These are phyloP conservation scores for Sporodiniella umbellata DNA, from an alignment of 371 early-diverging fungal species.

Conservation along the genomic window DNA sequence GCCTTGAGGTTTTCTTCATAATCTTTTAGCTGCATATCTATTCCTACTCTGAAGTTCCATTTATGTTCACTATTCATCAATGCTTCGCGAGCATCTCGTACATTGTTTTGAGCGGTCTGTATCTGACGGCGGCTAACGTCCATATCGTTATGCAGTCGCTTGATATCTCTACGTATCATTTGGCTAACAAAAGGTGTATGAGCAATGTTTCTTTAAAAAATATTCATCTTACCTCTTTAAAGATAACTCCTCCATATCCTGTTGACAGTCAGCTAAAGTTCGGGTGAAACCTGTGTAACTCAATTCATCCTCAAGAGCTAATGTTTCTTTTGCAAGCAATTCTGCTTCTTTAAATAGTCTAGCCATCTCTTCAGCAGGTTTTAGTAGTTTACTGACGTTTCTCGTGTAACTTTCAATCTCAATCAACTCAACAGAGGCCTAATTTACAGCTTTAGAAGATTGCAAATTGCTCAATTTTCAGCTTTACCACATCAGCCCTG, in stretches of 20 bases:
- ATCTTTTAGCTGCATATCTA: constrained; percentile 15
- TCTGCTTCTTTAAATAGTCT: constrained; percentile 36
- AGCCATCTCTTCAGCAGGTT: constrained; percentile 37
- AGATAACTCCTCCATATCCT: constrained; percentile 52
- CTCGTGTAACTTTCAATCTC: constrained; percentile 12
- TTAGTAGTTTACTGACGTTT: constrained; percentile 13
- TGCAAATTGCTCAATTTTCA: not conserved
- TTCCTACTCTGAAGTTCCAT: constrained; percentile 7
- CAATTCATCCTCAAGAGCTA: constrained; percentile 55
- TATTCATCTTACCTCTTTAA: constrained; percentile 35
- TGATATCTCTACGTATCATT: constrained; percentile 44
- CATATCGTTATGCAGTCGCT: constrained; percentile 48
- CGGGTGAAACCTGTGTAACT: constrained; percentile 56
- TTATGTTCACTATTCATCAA: constrained; percentile 29
- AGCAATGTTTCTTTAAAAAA: not conserved
- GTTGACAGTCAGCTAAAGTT: constrained; percentile 66
- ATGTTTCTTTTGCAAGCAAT: constrained; percentile 38
- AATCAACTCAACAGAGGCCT: constrained; percentile 10
- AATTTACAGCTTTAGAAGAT: not conserved
- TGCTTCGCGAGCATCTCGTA: constrained; percentile 45
- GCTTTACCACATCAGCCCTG: constrained; percentile 6
- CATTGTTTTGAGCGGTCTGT: constrained; percentile 41
- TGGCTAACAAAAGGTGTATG: constrained; percentile 8
- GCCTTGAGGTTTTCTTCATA: constrained; percentile 23
- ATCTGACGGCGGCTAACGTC: constrained; percentile 38